Evolutionary conservation across 257 asterid genomes (phyloP), one percentile per base, ranked within the genome.

Genomic region (Perilla frutescens): DNA sequence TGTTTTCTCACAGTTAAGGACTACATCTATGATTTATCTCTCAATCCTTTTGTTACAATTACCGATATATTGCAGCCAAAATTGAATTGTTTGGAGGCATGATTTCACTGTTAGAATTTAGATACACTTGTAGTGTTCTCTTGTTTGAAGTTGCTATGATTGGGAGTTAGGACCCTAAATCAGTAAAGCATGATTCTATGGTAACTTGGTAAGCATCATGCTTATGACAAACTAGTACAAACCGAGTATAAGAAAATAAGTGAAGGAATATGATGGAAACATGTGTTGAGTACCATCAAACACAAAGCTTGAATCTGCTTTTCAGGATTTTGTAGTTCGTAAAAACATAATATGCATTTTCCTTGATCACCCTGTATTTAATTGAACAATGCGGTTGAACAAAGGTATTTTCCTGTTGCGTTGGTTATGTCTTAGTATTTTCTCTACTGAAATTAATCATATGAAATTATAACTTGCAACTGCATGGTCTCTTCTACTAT

Each of bases 271-370:
- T 0, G 31, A 48, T 4, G 26, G 48, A 40, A 62, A 69, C 3
- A 55, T 39, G 66, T 45, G 61, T 4, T 76, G 31, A 53, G 60
- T 84, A 95, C 98, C 99, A 87, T 95, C 99, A 81, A 91, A 92
- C 54, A 95, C 99, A 70, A 94, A 66, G 97, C 86, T 64, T 87
- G 95, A 64, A 95, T 95, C 96, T 92, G 98, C 81, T 95, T 97
- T 67, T 50, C 37, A 14, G 99, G 99, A 83, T 88, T 86, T 85
- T 95, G 98, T 81, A 95, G 78, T 82, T 95, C 98, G 54, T 95
- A 95, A 62, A 95, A 95, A 67, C 98, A 84, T 95, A 98, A 87
- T 95, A 98, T 40, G 99, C 98, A 82, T 80, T 90, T 72, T 66
- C 71, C 78, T 68, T 89, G 79, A 95, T 77, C 57, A 92, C 96